A percentile compares a stretch with the other conserved stretches of the same genome.
Conservation (phyloP, 352 stramenopile species). For the Pythium guiyangense region DNA sequence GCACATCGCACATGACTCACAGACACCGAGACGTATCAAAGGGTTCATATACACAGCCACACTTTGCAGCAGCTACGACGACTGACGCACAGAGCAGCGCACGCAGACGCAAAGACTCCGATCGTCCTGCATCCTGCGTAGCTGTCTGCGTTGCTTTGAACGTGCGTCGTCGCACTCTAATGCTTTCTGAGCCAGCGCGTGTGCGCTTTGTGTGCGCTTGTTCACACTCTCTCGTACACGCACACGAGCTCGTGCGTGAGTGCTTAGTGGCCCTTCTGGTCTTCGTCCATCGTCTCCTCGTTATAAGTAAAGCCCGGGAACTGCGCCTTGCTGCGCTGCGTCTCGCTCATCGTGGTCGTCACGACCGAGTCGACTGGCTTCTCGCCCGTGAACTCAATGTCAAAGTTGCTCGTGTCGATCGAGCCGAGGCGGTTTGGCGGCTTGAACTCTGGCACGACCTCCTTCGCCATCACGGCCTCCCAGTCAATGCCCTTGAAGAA, state of each 20-base stretch:
- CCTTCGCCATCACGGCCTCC: conserved; percentile 84
- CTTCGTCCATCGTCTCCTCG: conserved; percentile 82
- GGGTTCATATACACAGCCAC: no score
- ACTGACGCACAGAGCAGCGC: no score
- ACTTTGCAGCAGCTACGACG: no score
- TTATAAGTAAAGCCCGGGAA: conserved; percentile 90
- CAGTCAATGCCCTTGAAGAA: conserved; percentile 94
- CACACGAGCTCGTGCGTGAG: conserved; percentile 2
- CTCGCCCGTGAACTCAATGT: conserved; percentile 92
- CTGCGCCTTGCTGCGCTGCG: conserved; percentile 87
- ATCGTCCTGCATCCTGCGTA: no score
- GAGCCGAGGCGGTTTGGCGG: conserved; percentile 83
- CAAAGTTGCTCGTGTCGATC: conserved; percentile 93
- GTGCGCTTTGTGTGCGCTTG: no score
- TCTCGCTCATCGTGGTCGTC: conserved; percentile 89
- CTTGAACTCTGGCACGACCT: conserved; percentile 90
- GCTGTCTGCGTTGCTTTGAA: no score
- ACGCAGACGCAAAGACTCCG: no score
- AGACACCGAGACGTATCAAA: no score
- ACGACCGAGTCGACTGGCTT: conserved; percentile 89
- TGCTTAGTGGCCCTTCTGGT: conserved; percentile 77
- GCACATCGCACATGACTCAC: no score
- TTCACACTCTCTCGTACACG: no score
- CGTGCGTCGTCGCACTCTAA: background rate
- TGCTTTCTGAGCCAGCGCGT: no score